phyloP scores from a whole-genome alignment of 2,329 filamentous ascomycete genomes.

The Dactylonectria estremocensis region DNA sequence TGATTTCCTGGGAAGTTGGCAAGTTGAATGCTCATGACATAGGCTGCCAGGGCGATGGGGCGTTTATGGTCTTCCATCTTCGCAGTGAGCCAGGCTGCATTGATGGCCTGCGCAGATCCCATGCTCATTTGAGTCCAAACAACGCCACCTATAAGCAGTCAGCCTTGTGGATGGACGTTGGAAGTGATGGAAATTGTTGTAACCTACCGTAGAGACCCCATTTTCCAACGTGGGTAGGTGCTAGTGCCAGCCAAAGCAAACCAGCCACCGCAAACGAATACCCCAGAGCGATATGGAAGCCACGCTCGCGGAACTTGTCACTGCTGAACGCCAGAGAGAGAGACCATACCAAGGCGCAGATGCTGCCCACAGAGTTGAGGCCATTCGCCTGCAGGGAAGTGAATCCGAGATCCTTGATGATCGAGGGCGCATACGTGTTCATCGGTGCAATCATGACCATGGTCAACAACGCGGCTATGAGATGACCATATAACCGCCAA shows the following conservation, averaged over 20 bases:
- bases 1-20: slow-evolving; percentile 52
- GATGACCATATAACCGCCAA: slow-evolving; percentile 50
- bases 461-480: slow-evolving; percentile 45
- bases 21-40: slow-evolving; percentile 52
- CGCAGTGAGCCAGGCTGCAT: slow-evolving; percentile 49
- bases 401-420: slow-evolving; percentile 50
- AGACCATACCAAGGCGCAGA: slow-evolving; percentile 47
- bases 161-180: not conserved
- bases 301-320: slow-evolving; percentile 48
- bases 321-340: slow-evolving; percentile 47
- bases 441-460: slow-evolving; percentile 52
- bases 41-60: slow-evolving; percentile 48
- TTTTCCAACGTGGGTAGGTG: slow-evolving; percentile 41
- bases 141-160: slow-evolving; percentile 41
- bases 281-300: slow-evolving; percentile 47
- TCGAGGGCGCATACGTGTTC: slow-evolving; percentile 51
- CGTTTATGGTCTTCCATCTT: slow-evolving; percentile 51
- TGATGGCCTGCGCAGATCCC: slow-evolving; percentile 51
- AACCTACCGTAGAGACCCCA: slow-evolving; percentile 47
- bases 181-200: not conserved
- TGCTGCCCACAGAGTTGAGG: slow-evolving; percentile 48
- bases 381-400: slow-evolving; percentile 48
- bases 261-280: slow-evolving; percentile 48
- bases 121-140: slow-evolving; percentile 53
- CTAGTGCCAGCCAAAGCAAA: slow-evolving; percentile 48